Evolutionary conservation across 2,329 filamentous ascomycete species (phyloP).

Genomic region (Ophidiomyces ophidiicola): DNA sequence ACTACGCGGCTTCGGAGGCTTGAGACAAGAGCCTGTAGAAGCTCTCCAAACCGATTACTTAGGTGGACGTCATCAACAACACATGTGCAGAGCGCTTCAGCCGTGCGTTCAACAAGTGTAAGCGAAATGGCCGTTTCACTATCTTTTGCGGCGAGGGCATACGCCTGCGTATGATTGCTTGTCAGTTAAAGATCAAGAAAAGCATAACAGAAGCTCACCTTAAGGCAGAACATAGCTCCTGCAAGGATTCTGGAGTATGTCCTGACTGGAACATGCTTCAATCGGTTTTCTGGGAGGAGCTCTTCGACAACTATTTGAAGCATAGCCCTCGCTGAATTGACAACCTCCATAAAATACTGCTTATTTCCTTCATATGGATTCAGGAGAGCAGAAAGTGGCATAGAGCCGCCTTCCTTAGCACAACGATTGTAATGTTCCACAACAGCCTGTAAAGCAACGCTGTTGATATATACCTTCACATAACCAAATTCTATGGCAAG

Average conservation of each 20-base stretch:
- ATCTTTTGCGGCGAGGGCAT: constrained; percentile 45
- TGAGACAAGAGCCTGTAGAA: constrained; percentile 15
- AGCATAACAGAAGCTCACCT: constrained; percentile 23
- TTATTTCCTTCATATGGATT: constrained; percentile 33
- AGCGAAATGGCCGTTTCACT: constrained; percentile 42
- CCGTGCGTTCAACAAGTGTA: constrained; percentile 39
- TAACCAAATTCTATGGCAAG: constrained; percentile 44
- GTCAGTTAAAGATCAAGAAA: constrained; percentile 12
- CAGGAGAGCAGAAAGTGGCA: constrained; percentile 15
- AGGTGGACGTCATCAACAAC: constrained; percentile 50
- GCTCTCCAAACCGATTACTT: constrained; percentile 50
- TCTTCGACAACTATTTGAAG: constrained; percentile 42
- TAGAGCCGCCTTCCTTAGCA: constrained; percentile 10
- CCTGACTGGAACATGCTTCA: constrained; percentile 44
- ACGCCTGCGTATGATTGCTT: constrained; percentile 29
- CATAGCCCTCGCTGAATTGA: constrained; percentile 42
- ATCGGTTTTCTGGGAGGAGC: constrained; percentile 39
- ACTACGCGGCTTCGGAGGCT: constrained; percentile 16
- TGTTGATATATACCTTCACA: constrained; percentile 34
- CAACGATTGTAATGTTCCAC: constrained; percentile 30
- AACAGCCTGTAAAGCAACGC: constrained; percentile 45
- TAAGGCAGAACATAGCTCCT: constrained; percentile 46
- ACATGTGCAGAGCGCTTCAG: constrained; percentile 40
- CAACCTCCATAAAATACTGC: constrained; percentile 43
- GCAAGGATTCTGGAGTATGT: constrained; percentile 48